A percentile compares a stretch with the other conserved stretches of the same genome.
Conservation (phyloP, 1,139 yeast genomes). For the Kazachstania sp. region DNA sequence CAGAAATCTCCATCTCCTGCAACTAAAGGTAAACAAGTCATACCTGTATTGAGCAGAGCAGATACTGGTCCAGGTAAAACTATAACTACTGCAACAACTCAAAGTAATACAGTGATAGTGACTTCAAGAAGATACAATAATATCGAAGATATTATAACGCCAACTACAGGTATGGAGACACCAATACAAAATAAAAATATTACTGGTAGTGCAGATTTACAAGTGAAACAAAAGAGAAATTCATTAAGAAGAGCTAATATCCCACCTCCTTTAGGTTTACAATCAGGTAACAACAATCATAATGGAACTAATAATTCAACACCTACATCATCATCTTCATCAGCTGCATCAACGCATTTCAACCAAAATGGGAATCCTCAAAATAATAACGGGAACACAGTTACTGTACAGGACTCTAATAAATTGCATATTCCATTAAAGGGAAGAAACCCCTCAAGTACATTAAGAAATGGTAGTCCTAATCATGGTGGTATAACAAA, state of each 20-base stretch:
- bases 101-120: neutral
- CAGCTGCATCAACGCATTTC: neutral
- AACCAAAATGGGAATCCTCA: neutral
- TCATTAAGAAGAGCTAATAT: slow-evolving; percentile 9
- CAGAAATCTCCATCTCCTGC: neutral
- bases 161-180: slow-evolving; percentile 1
- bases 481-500: neutral
- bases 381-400: neutral
- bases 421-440: neutral
- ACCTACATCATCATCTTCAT: neutral
- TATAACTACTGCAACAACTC: neutral
- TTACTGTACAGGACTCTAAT: neutral
- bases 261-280: slow-evolving; percentile 10
- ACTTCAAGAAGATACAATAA: slow-evolving; percentile 5
- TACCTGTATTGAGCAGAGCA: neutral
- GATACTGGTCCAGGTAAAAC: neutral
- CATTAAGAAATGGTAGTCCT: neutral
- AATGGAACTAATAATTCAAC: neutral
- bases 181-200: neutral
- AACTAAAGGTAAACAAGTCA: neutral
- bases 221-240: slow-evolving; percentile 3
- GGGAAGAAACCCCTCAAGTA: neutral
- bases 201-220: neutral
- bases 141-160: slow-evolving; percentile 9
- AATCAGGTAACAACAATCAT: neutral